A percentile compares a stretch with the other conserved stretches of the same genome.
Evolutionary conservation across 495 filamentous ascomycete species (phyloP).

Genomic region (Astrothelium subdiscretum): DNA sequence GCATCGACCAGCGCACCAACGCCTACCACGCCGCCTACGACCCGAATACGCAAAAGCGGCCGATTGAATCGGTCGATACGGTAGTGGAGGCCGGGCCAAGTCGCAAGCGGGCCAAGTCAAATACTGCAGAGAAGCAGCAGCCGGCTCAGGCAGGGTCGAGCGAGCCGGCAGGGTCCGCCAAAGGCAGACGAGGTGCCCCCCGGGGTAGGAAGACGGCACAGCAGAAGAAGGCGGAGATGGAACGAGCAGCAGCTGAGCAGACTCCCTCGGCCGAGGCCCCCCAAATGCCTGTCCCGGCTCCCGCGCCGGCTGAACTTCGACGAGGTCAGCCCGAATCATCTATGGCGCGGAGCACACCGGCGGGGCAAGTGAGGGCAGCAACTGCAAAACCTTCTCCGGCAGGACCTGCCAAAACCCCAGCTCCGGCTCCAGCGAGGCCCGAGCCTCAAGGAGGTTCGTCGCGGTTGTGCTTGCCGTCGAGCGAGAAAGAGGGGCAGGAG

Average conservation of each 20-base stretch:
- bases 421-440: too few species aligned
- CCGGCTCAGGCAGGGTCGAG: background rate
- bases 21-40: background rate
- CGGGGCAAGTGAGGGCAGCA: too few species aligned
- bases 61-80: background rate
- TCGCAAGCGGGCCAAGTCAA: background rate
- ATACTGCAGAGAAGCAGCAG: background rate
- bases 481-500: background rate
- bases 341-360: too few species aligned
- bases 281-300: too few species aligned
- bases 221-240: background rate
- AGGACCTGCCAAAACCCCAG: too few species aligned
- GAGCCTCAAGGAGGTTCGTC: too few species aligned
- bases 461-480: background rate
- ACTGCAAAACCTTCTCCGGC: too few species aligned
- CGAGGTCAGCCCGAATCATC: too few species aligned
- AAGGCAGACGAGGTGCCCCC: background rate
- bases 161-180: background rate
- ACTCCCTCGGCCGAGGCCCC: background rate
- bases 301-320: too few species aligned
- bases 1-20: background rate
- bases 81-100: too few species aligned
- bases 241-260: background rate
- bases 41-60: background rate
- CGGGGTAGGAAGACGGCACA: background rate